These are phyloP conservation scores for Allantophomopsis lycopodina DNA, from an alignment of 2,329 filamentous ascomycete genomes.

Conservation along the genomic window DNA sequence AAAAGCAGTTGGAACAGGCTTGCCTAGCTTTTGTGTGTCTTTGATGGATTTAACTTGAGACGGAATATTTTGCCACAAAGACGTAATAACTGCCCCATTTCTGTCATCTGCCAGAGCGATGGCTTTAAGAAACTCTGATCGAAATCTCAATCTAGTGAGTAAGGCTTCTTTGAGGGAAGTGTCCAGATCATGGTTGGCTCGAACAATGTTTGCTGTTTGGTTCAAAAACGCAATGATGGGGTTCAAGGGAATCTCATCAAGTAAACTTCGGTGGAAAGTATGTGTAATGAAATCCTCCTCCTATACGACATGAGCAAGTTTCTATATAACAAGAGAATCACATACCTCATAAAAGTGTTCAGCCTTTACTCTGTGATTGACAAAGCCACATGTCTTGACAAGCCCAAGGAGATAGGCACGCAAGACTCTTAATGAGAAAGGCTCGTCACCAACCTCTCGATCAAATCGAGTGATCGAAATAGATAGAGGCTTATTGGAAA, in stretches of 20 bases:
- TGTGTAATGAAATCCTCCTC: slow-evolving; percentile 96
- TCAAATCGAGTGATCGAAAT: slow-evolving; percentile 23
- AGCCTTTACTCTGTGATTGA: slow-evolving; percentile 63
- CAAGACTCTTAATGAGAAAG: slow-evolving; percentile 48
- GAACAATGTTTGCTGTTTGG: slow-evolving; percentile 15
- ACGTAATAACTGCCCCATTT: slow-evolving; percentile 21
- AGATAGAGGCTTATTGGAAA: slow-evolving; percentile 53
- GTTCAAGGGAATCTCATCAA: slow-evolving; percentile 46
- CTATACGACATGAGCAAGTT: slow-evolving; percentile 23
- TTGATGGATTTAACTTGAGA: slow-evolving; percentile 38
- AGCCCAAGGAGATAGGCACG: slow-evolving; percentile 77
- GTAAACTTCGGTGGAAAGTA: slow-evolving; percentile 68
- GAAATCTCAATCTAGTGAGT: slow-evolving; percentile 29
- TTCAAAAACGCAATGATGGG: slow-evolving; percentile 14
- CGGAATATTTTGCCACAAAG: slow-evolving; percentile 25
- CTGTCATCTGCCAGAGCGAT: slow-evolving; percentile 36
- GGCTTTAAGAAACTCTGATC: slow-evolving; percentile 45
- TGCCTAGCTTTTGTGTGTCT: slow-evolving; percentile 46
- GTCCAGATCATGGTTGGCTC: too few relatives aligned
- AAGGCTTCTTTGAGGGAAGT: slow-evolving; percentile 4
- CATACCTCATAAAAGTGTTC: slow-evolving; percentile 83
- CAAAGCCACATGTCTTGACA: slow-evolving; percentile 69
- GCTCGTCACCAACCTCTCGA: slow-evolving; percentile 19
- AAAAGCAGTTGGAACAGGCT: slow-evolving; percentile 62
- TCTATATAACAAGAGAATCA: slow-evolving; percentile 3